Base-by-base conservation (phyloP, 192 early-diverging fungal genomes). In the Backusella luteola region DNA sequence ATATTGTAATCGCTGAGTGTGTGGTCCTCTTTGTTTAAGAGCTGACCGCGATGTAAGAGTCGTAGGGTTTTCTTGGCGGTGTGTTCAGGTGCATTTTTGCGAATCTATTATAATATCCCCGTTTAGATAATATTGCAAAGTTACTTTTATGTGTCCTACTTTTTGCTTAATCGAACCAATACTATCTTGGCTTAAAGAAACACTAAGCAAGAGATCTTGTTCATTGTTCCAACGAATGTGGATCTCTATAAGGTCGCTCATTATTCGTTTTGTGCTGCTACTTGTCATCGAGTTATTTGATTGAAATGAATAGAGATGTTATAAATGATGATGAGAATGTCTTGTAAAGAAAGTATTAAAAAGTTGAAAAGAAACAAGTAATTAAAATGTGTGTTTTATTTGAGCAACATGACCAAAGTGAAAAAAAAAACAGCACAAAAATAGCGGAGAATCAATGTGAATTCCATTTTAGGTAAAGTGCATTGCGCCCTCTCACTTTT, bases 41-140 rank as follows among this genome's bases (percentile, higher is more conserved):
- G 75, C 46, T 81, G 81, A 1, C 88, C 88, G 53, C 82, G 67
- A 66, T 84, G 77, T n/a, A 89, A 87, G 6, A 89, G 42, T 15
- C 88, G 78, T 32, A 89, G 34, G 21, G 87, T 77, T 42, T 87
- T 89, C 29, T 79, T 77, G 6, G 39, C 44, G 11, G 83, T 79
- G 11, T 73, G 49, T 8, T 49, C 17, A 1, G 83, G 79, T 35
- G 77, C 56, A 11, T 67, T 71, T 41, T 78, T 73, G 70, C 77
- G 82, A 19, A 85, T 84, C 86, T 87, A 78, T 0, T n/a, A 32
- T 4, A 34, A 8, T 32, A 32, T 32, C 32, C 32, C 3, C 32
- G 1, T 32, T 32, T 32, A 32, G 32, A 32, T 32, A 32, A 32
- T 32, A 32, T 3, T 1, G 32, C 1, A 32, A 32, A 32, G 32